Conservation (phyloP, 2,329 filamentous ascomycete species). For the Ramichloridium luteum region DNA sequence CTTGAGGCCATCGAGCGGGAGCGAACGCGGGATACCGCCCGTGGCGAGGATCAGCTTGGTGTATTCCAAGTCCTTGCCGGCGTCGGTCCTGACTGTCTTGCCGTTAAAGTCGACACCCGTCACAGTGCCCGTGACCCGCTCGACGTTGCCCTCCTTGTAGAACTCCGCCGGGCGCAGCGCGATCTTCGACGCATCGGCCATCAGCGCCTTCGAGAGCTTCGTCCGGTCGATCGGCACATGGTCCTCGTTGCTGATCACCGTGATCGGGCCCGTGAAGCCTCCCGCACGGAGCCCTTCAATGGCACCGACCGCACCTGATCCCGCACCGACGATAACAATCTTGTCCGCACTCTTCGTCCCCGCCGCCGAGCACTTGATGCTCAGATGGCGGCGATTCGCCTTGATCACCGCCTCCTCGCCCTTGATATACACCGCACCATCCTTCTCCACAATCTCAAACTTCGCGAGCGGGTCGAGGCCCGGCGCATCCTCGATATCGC, state of each 20-base stretch:
- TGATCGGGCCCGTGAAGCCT: slow-evolving; percentile 69
- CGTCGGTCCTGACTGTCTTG: slow-evolving; percentile 63
- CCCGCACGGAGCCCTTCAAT: slow-evolving; percentile 72
- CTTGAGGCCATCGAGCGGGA: slow-evolving; percentile 78
- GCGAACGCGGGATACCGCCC: slow-evolving; percentile 61
- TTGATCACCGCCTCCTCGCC: slow-evolving; percentile 72
- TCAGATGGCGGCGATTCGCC: slow-evolving; percentile 58
- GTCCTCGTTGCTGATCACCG: slow-evolving; percentile 72
- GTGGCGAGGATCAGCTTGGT: slow-evolving; percentile 84
- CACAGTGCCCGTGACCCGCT: slow-evolving; percentile 46
- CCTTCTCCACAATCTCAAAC: slow-evolving; percentile 69
- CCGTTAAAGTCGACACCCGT: slow-evolving; percentile 61
- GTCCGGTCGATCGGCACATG: slow-evolving; percentile 75
- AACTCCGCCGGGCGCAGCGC: slow-evolving; percentile 65
- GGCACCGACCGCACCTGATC: slow-evolving; percentile 69
- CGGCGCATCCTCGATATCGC: slow-evolving; percentile 90
- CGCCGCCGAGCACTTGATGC: slow-evolving; percentile 57
- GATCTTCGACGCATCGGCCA: slow-evolving; percentile 68
- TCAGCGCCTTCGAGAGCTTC: slow-evolving; percentile 87
- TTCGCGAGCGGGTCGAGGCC: slow-evolving; percentile 74
- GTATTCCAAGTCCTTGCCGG: slow-evolving; percentile 60
- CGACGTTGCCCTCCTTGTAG: slow-evolving; percentile 53
- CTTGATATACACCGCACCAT: slow-evolving; percentile 73
- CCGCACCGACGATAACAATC: slow-evolving; percentile 76
- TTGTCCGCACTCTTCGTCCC: slow-evolving; percentile 46